Percentiles rank a stretch among this genome's conserved stretches.
Evolutionary conservation across 2,329 filamentous ascomycete species (phyloP).

Genomic region (Emydomyces testavorans): DNA sequence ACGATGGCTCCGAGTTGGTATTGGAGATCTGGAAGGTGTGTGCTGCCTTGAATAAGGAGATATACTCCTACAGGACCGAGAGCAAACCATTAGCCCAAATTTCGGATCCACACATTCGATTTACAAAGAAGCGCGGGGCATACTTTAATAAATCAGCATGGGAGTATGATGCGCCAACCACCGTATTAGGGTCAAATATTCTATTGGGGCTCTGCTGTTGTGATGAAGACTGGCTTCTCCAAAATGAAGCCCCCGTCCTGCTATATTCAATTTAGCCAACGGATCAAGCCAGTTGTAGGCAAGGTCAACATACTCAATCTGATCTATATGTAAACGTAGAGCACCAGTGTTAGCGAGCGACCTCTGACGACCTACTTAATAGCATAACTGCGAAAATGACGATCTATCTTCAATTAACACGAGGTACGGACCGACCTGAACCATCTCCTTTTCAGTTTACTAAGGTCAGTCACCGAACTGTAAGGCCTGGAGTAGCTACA

Average conservation of each 20-base stretch:
- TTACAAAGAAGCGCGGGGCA: slow-evolving; percentile 34
- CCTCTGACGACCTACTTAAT: not conserved
- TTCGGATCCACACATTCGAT: not conserved
- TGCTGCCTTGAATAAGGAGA: slow-evolving; percentile 52
- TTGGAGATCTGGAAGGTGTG: slow-evolving; percentile 55
- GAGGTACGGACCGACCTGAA: slow-evolving; percentile 83
- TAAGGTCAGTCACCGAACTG: slow-evolving; percentile 6
- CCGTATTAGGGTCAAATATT: slow-evolving; percentile 54
- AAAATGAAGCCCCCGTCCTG: slow-evolving; percentile 82
- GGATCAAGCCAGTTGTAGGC: not conserved
- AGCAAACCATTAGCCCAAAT: slow-evolving; percentile 5
- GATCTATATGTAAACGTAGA: slow-evolving; percentile 22
- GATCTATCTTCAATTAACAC: slow-evolving; percentile 13
- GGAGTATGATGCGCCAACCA: slow-evolving; percentile 90
- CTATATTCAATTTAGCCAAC: slow-evolving; percentile 19
- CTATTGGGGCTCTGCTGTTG: slow-evolving; percentile 42
- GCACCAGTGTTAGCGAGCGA: not conserved
- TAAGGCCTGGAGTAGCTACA: not conserved
- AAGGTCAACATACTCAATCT: slow-evolving; percentile 25
- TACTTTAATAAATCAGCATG: slow-evolving; percentile 91
- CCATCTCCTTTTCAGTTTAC: slow-evolving; percentile 70
- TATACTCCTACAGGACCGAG: slow-evolving; percentile 21
- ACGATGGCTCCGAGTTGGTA: slow-evolving; percentile 17
- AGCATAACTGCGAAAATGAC: not conserved
- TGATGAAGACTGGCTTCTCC: slow-evolving; percentile 51